These are phyloP conservation scores for Solanum etuberosum DNA, from an alignment of 257 asterid genomes.

Conservation along the genomic window DNA sequence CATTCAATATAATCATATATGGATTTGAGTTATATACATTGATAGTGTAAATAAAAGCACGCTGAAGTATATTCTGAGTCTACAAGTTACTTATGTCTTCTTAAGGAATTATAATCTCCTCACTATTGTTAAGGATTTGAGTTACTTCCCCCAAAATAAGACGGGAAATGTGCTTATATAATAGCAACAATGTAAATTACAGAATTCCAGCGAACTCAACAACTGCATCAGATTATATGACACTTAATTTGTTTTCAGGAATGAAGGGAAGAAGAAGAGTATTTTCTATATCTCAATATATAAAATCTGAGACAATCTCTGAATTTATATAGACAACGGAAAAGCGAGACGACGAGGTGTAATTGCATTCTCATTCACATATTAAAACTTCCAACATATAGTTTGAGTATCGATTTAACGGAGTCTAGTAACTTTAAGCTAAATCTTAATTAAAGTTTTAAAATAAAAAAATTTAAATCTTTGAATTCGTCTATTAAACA, in stretches of 20 bases:
- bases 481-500: neutral
- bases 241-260: too few species aligned
- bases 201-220: too few species aligned
- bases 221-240: fast-evolving
- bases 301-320: too few species aligned
- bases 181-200: too few species aligned
- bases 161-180: too few species aligned
- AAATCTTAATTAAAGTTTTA: neutral
- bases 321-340: too few species aligned
- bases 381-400: neutral
- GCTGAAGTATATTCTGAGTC: neutral
- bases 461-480: neutral
- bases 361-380: neutral
- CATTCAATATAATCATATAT: neutral
- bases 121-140: neutral
- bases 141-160: neutral
- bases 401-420: neutral
- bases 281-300: neutral
- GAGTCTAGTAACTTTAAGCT: neutral
- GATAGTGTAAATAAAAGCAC: neutral
- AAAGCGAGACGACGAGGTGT: neutral
- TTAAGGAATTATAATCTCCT: neutral
- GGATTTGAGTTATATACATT: neutral
- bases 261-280: too few species aligned
- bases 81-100: neutral